Evolutionary conservation across 441 rosid species (phyloP).

Genomic region (Heliophila coronopifolia): DNA sequence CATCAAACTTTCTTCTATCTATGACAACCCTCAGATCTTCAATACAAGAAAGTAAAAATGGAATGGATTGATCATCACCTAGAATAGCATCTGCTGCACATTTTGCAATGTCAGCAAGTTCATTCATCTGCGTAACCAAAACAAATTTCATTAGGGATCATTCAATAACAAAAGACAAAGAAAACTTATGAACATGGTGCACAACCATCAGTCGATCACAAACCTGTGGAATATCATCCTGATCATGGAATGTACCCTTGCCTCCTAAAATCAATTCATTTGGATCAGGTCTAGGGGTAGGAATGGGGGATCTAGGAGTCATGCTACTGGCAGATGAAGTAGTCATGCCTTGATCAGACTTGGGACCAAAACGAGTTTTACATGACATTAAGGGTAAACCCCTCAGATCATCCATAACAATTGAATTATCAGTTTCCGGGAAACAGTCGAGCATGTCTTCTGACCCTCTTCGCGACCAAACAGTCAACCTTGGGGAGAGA

Average conservation of each 20-base stretch:
- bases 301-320: constrained; percentile 83
- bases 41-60: constrained; percentile 56
- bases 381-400: constrained; percentile 76
- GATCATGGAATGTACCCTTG: constrained; percentile 62
- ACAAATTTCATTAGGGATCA: no score
- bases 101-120: constrained; percentile 85
- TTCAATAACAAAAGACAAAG: no score
- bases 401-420: constrained; percentile 69
- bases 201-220: constrained; percentile 16
- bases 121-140: constrained; percentile 85
- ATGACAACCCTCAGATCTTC: constrained; percentile 56
- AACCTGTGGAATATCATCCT: constrained; percentile 75
- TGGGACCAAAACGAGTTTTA: constrained; percentile 78
- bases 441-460: constrained; percentile 89
- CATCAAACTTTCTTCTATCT: constrained; percentile 65
- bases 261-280: constrained; percentile 62
- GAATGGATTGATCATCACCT: constrained; percentile 48
- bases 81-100: constrained; percentile 55
- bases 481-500: constrained; percentile 80
- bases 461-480: constrained; percentile 75
- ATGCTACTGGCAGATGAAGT: constrained; percentile 82
- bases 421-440: constrained; percentile 67
- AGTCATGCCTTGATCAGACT: constrained; percentile 88
- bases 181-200: background rate
- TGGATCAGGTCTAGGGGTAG: constrained; percentile 71